A percentile compares a stretch with the other conserved stretches of the same genome.
Evolutionary conservation across 495 filamentous ascomycete species (phyloP).

Genomic region (Entonaema liquescens): DNA sequence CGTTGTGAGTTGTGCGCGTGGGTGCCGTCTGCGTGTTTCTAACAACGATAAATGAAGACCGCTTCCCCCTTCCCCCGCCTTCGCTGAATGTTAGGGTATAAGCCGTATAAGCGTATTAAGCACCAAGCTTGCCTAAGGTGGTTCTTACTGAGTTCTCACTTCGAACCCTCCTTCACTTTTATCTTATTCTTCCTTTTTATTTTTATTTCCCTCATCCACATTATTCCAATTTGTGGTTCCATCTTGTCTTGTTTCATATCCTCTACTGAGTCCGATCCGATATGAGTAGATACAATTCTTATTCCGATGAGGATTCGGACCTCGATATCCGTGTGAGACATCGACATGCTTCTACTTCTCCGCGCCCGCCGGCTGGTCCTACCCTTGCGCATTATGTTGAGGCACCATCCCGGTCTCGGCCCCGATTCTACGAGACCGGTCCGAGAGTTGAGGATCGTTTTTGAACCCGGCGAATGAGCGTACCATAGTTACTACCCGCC

Average conservation of each 20-base stretch:
- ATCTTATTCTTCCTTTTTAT: not conserved
- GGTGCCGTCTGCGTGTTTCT: not conserved
- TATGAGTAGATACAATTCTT: slow-evolving; percentile 63
- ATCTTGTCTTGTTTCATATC: not conserved
- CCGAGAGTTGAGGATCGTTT: slow-evolving; percentile 42
- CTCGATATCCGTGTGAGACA: slow-evolving; percentile 57
- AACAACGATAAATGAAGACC: slow-evolving; percentile 7
- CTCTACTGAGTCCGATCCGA: not conserved
- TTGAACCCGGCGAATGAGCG: slow-evolving; percentile 47
- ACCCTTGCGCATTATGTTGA: slow-evolving; percentile 53
- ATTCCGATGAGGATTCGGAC: slow-evolving; percentile 52
- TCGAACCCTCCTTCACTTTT: not conserved
- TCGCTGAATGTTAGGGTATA: not conserved
- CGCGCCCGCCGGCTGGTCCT: slow-evolving; percentile 42
- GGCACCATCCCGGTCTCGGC: slow-evolving; percentile 43
- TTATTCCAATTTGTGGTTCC: too few species aligned
- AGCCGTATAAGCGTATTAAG: not conserved
- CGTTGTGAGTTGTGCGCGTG: not conserved
- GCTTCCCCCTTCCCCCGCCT: slow-evolving; percentile 4
- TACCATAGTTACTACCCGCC: slow-evolving; percentile 49
- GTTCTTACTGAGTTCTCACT: not conserved
- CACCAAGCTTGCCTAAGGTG: not conserved
- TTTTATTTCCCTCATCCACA: not conserved
- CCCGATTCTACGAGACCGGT: slow-evolving; percentile 46
- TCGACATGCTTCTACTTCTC: slow-evolving; percentile 47